Percentiles rank a stretch among this genome's conserved stretches.
phyloP scores from a whole-genome alignment of 1,139 yeast genomes.

The Pichia sp. region DNA sequence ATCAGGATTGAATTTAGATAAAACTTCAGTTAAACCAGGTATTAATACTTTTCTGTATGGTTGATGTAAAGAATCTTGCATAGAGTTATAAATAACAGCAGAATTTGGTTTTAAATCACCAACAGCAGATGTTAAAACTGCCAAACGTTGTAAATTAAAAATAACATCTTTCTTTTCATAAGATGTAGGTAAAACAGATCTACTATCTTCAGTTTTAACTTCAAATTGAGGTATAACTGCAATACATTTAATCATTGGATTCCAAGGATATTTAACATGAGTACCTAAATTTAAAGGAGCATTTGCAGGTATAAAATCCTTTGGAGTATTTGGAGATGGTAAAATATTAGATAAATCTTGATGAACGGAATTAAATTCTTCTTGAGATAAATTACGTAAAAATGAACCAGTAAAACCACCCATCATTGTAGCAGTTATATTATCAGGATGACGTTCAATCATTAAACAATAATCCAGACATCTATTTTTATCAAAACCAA shows the following conservation, averaged over 20 bases:
- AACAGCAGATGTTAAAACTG: conserved; percentile 75
- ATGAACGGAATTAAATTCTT: conserved; percentile 67
- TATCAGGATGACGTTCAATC: conserved; percentile 98
- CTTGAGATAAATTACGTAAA: conserved; percentile 67
- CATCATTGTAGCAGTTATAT: conserved; percentile 97
- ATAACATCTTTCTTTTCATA: conserved; percentile 81
- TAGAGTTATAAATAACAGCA: conserved; percentile 79
- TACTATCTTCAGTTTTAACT: conserved; percentile 83
- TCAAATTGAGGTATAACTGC: conserved; percentile 92
- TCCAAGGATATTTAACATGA: conserved; percentile 82
- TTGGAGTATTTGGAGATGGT: conserved; percentile 44
- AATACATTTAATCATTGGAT: conserved; percentile 72
- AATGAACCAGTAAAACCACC: conserved; percentile 98
- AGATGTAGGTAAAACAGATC: conserved; percentile 78
- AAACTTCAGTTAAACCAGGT: conserved; percentile 83
- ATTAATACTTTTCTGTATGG: conserved; percentile 87
- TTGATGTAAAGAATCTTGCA: conserved; percentile 96
- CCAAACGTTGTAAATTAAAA: conserved; percentile 76
- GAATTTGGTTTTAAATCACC: conserved; percentile 79
- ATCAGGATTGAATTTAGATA: conserved; percentile 75
- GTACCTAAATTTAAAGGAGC: conserved; percentile 91
- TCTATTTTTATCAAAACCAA: conserved; percentile 68
- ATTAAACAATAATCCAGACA: conserved; percentile 90
- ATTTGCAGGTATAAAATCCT: conserved; percentile 51
- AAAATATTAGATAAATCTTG: conserved; percentile 81